Evolutionary conservation across 768 basidiomycete genomes (phyloP).

Genomic region (Mycena kentingensis): DNA sequence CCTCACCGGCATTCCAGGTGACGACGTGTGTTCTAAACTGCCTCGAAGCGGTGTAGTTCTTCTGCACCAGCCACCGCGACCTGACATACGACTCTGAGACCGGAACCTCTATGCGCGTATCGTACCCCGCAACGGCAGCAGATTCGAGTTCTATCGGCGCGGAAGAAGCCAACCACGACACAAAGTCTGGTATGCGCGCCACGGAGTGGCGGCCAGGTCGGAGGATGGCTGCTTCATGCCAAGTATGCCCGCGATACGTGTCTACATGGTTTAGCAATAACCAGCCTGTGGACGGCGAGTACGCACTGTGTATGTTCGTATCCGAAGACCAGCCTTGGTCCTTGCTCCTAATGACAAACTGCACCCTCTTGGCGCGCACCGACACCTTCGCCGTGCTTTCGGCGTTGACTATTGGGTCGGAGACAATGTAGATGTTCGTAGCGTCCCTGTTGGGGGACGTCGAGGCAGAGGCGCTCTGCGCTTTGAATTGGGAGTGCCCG

Average conservation of each 20-base stretch:
- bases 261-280: background rate
- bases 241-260: background rate
- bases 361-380: background rate
- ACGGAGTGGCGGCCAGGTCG: background rate
- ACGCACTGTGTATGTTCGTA: background rate
- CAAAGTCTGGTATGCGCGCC: background rate
- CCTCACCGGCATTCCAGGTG: background rate
- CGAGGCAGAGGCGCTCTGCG: background rate
- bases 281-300: background rate
- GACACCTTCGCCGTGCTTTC: background rate
- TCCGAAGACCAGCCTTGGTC: background rate
- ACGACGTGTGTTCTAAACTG: background rate
- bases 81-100: no score
- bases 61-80: conserved; percentile 1
- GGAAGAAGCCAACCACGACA: background rate
- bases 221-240: background rate
- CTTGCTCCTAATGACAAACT: background rate
- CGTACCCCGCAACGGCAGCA: background rate
- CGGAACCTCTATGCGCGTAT: background rate
- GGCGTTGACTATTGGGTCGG: background rate
- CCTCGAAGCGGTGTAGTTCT: background rate
- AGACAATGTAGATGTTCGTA: background rate
- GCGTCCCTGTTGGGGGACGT: background rate
- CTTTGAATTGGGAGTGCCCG: background rate
- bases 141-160: background rate